A percentile compares a stretch with the other conserved stretches of the same genome.
Evolutionary conservation across 345 rosid species (phyloP).

Genomic region (Angophora floribunda): DNA sequence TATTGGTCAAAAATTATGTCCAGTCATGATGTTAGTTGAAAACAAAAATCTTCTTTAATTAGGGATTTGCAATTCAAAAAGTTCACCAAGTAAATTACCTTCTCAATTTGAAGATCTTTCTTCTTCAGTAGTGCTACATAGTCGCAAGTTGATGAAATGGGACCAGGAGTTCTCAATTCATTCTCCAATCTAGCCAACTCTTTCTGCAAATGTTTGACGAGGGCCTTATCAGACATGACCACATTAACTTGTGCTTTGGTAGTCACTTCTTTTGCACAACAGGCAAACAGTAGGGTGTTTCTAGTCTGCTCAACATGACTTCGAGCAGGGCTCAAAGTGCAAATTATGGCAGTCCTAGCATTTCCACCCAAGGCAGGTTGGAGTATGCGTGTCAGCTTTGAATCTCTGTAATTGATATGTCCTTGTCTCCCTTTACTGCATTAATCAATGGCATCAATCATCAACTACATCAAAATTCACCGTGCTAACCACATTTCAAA

Average conservation of each 20-base stretch:
- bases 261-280: constrained; percentile 95
- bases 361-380: constrained; percentile 98
- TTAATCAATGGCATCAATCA: neutral
- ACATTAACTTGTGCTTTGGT: constrained; percentile 97
- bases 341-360: constrained; percentile 92
- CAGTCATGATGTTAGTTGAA: neutral
- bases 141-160: constrained; percentile 45
- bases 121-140: constrained; percentile 59
- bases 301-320: constrained; percentile 98
- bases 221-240: constrained; percentile 97
- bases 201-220: constrained; percentile 89
- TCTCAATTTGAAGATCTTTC: constrained; percentile 88
- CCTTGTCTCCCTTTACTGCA: constrained; percentile 90
- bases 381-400: constrained; percentile 85
- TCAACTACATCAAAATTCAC: neutral
- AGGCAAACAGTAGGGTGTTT: constrained; percentile 93
- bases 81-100: constrained; percentile 32
- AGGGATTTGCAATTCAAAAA: neutral
- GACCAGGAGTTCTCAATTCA: constrained; percentile 69
- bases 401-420: constrained; percentile 93
- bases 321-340: constrained; percentile 96
- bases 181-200: constrained; percentile 92
- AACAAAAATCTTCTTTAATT: neutral
- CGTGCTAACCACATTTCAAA: neutral
- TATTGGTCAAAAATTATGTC: neutral